Evolutionary conservation across 306 rosid species (phyloP).

Genomic region (Medicago arabica): DNA sequence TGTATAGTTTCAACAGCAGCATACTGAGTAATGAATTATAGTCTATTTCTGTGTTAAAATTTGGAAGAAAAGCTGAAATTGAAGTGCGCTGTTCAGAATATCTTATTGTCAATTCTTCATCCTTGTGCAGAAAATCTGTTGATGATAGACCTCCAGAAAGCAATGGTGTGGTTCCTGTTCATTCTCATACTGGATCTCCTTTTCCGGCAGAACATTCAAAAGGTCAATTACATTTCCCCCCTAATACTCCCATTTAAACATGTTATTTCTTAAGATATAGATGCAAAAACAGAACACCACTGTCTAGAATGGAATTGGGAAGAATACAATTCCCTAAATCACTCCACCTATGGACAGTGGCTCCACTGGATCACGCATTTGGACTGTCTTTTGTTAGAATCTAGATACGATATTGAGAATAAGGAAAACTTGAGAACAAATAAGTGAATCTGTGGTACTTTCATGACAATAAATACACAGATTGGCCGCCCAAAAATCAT

Average conservation of each 20-base stretch:
- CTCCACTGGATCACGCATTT: too few species aligned
- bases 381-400: too few species aligned
- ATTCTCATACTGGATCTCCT: slow-evolving; percentile 35
- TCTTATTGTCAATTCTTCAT: slow-evolving; percentile 31
- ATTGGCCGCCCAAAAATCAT: background rate
- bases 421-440: background rate
- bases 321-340: background rate
- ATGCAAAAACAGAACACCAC: background rate
- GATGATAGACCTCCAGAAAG: slow-evolving; percentile 45
- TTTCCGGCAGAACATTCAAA: slow-evolving; percentile 46
- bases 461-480: too few species aligned
- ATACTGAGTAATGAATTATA: too few species aligned
- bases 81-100: background rate
- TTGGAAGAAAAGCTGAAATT: too few species aligned
- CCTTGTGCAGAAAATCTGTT: slow-evolving; percentile 60
- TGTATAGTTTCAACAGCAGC: too few species aligned
- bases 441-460: too few species aligned
- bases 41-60: too few species aligned
- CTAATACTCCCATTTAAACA: background rate
- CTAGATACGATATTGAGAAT: too few species aligned
- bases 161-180: slow-evolving; percentile 30
- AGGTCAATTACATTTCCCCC: slow-evolving; percentile 31
- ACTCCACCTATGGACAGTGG: too few species aligned
- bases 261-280: slow-evolving; percentile 2
- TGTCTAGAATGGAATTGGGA: background rate